Conservation (phyloP, 345 rosid species). For the Lepidium sativum region DNA sequence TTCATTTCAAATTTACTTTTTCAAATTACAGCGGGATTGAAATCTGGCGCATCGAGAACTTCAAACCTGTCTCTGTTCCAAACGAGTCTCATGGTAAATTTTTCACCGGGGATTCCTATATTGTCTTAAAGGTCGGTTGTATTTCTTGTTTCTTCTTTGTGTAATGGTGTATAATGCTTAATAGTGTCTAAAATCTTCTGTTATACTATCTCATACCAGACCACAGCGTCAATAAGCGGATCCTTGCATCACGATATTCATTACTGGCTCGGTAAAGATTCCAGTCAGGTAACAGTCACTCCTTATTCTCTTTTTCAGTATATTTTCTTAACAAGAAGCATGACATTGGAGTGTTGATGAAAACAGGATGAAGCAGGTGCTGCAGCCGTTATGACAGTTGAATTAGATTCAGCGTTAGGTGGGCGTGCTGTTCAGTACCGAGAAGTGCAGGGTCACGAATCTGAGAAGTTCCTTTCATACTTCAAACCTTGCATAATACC, state of each 20-base stretch:
- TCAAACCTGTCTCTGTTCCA: constrained; percentile 54
- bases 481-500: constrained; percentile 99
- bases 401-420: constrained; percentile 96
- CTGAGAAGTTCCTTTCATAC: constrained; percentile 87
- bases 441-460: constrained; percentile 93
- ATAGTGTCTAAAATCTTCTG: neutral
- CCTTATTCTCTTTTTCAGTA: neutral
- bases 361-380: constrained; percentile 92
- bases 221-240: constrained; percentile 62
- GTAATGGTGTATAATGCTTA: neutral
- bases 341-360: constrained; percentile 21
- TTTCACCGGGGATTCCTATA: constrained; percentile 86
- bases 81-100: constrained; percentile 73
- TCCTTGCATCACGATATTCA: constrained; percentile 78
- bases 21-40: constrained; percentile 73
- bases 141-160: neutral
- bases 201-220: constrained; percentile 35
- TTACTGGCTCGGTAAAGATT: constrained; percentile 93
- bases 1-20: constrained; percentile 9
- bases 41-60: constrained; percentile 91
- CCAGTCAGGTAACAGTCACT: constrained; percentile 50
- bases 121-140: constrained; percentile 65
- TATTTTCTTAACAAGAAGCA: neutral
- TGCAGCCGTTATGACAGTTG: constrained; percentile 87
- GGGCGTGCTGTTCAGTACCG: constrained; percentile 99